A percentile compares a stretch with the other conserved stretches of the same genome.
Conservation (phyloP, 257 asterid genomes). For the Ajuga chamaepitys region DNA sequence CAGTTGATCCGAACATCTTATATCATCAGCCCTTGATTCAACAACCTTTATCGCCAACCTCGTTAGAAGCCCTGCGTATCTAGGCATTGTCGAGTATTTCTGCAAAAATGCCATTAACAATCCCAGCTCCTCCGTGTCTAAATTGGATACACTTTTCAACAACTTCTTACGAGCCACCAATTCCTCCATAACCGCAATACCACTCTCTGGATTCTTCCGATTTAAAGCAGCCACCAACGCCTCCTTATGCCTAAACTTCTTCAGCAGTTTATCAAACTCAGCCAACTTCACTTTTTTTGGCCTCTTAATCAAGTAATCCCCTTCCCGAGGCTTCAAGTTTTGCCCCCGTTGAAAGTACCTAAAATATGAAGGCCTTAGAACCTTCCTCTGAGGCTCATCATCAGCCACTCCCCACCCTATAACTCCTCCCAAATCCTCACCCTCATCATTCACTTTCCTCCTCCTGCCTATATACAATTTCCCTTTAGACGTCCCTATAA, state of each 20-base stretch:
- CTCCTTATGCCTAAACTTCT: slow-evolving; percentile 79
- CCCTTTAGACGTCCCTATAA: slow-evolving; percentile 78
- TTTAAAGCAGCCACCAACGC: slow-evolving; percentile 63
- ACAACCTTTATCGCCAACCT: slow-evolving; percentile 56
- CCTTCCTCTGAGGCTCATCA: slow-evolving; percentile 39
- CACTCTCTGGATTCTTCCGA: slow-evolving; percentile 51
- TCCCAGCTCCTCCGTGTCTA: slow-evolving; percentile 64
- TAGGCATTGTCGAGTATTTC: slow-evolving; percentile 61
- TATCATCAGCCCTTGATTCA: slow-evolving; percentile 66
- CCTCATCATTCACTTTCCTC: slow-evolving; percentile 48
- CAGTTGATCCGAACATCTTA: slow-evolving; percentile 39
- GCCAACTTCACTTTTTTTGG: slow-evolving; percentile 69
- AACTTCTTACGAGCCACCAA: slow-evolving; percentile 76
- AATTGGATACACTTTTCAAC: slow-evolving; percentile 52
- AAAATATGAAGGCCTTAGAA: slow-evolving; percentile 67
- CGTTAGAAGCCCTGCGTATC: slow-evolving; percentile 55
- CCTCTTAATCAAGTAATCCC: slow-evolving; percentile 59
- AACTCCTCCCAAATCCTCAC: slow-evolving; percentile 17
- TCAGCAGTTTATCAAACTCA: slow-evolving; percentile 64
- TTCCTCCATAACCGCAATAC: slow-evolving; percentile 92
- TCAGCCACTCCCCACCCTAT: slow-evolving; percentile 35
- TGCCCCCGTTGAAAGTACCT: slow-evolving; percentile 88
- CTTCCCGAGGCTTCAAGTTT: slow-evolving; percentile 58
- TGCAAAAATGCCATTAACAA: slow-evolving; percentile 64
- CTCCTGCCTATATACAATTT: slow-evolving; percentile 59